phyloP scores from a whole-genome alignment of 176 grass and related monocot genomes.

The Oryza officinalis region DNA sequence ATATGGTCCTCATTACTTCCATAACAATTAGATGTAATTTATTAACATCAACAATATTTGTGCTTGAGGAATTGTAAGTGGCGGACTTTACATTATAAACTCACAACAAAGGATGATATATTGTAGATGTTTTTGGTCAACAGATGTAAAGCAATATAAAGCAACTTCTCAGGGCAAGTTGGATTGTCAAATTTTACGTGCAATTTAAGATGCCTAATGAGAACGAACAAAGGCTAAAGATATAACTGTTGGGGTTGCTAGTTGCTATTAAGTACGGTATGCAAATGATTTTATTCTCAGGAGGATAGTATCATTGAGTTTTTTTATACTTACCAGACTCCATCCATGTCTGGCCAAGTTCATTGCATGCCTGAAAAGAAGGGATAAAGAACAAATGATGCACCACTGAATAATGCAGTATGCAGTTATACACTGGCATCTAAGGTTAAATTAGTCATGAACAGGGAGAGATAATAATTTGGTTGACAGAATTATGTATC shows the following conservation, averaged over 20 bases:
- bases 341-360: constrained; percentile 96
- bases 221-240: not conserved
- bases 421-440: not conserved
- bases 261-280: constrained; percentile 2
- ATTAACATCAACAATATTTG: constrained; percentile 16
- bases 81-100: not conserved
- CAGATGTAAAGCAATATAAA: not conserved
- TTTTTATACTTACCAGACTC: constrained; percentile 74
- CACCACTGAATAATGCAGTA: not conserved
- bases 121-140: not conserved
- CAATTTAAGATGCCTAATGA: not conserved
- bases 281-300: not conserved
- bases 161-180: constrained; percentile 16
- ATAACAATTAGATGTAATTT: not conserved
- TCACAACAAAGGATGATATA: constrained; percentile 18
- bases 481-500: constrained; percentile 16
- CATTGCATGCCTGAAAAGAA: constrained; percentile 88
- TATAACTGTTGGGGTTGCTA: not conserved
- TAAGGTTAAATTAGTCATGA: constrained; percentile 5
- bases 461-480: not conserved
- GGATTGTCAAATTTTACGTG: not conserved
- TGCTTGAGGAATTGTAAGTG: not conserved
- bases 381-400: constrained; percentile 22
- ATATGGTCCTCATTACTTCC: not conserved
- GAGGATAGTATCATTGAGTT: not conserved